Base-by-base conservation (phyloP, 2,329 filamentous ascomycete genomes). In the Aspergillus bombycis region DNA sequence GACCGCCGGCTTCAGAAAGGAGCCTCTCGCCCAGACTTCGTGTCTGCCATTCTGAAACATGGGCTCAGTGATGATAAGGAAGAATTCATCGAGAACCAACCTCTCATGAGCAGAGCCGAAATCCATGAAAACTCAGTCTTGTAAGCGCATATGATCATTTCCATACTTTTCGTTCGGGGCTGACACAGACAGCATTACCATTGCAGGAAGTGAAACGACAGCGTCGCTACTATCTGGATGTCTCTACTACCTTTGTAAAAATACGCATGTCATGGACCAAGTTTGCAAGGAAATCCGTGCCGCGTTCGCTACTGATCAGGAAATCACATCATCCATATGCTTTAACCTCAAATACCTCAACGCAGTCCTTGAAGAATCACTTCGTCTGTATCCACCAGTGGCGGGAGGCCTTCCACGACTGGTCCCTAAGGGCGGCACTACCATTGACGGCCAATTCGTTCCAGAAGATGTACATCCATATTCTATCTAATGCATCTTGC, bases 311-410 rank as follows among this genome's bases (percentile, higher is more conserved):
- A 26, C 23, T 28, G 68, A 75, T 26, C 28, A 64, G 8, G 64
- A 72, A 1, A 83, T 84, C 62, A 67, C 65, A 0, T 71, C 74
- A 8, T 60, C 62, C n/a, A 66, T 65, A 2, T 67, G 74, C 1
- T 58, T 64, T 3, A 28, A 59, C 9, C 71, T 82, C 14, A 69
- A 72, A 0, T 83, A 82, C 60, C 70, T 84, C 0, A 75, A 76
- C 7, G 81, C 80, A 1, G 78, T 76, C 58, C 74, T 84, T 19
- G 77, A 83, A 57, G 81, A 84, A 65, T 68, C 77, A 0, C 71
- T 83, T 64, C 78, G 82, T 36, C 68, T 83, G 57, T 77, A 78
- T 2, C 80, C 82, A 0, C 75, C 80, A 0, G 76, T 78, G 1
- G 68, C 74, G 4, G 60, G 38, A 34, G 45, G 63, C 26, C 64